Percentiles rank a stretch among this genome's conserved stretches.
Conservation (phyloP, 345 rosid genomes). For the Melaleuca alternifolia region DNA sequence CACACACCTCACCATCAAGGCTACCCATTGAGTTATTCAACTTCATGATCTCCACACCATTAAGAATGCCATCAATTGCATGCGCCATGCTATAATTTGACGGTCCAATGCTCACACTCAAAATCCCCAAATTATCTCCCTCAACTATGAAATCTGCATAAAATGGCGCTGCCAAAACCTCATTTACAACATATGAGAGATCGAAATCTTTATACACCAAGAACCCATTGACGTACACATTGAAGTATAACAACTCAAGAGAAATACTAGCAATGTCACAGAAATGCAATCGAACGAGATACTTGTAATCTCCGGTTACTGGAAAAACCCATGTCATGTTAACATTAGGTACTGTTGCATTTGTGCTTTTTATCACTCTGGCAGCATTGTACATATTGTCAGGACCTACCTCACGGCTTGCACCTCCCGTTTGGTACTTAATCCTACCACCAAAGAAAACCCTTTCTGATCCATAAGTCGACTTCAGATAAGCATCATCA, state of each 20-base stretch:
- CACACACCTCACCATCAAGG: constrained; percentile 48
- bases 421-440: constrained; percentile 50
- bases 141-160: constrained; percentile 55
- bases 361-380: constrained; percentile 41
- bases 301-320: constrained; percentile 32
- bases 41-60: constrained; percentile 89
- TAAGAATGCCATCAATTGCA: constrained; percentile 57
- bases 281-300: constrained; percentile 74
- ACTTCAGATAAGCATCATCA: constrained; percentile 55
- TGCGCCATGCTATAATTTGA: constrained; percentile 36
- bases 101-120: constrained; percentile 64
- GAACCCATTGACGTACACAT: constrained; percentile 55
- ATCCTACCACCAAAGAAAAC: constrained; percentile 50
- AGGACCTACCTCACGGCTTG: constrained; percentile 73
- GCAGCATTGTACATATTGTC: constrained; percentile 63
- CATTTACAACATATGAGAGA: constrained; percentile 13
- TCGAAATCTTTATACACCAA: constrained; percentile 56
- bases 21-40: constrained; percentile 82
- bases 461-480: constrained; percentile 25
- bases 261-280: constrained; percentile 78
- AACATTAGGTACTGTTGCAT: constrained; percentile 29
- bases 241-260: constrained; percentile 46
- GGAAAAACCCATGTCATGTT: constrained; percentile 77
- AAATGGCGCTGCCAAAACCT: constrained; percentile 58
- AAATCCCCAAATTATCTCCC: constrained; percentile 14